A percentile compares a stretch with the other conserved stretches of the same genome.
These are phyloP conservation scores for Neohortaea acidophila DNA, from an alignment of 495 filamentous ascomycete genomes.

Conservation along the genomic window DNA sequence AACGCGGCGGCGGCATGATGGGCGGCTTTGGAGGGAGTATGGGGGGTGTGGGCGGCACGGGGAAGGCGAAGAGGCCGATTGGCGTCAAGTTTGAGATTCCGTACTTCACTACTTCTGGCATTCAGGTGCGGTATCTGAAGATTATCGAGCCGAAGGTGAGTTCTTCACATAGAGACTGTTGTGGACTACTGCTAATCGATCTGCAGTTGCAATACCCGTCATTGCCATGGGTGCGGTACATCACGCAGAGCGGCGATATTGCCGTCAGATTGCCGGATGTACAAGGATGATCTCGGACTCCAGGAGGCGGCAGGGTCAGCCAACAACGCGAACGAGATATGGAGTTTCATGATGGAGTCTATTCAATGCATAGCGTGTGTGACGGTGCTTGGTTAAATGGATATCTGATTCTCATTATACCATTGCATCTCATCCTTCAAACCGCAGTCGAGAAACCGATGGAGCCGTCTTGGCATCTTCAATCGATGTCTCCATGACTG, in stretches of 20 bases:
- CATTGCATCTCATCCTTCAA: not conserved
- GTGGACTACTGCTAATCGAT: no score
- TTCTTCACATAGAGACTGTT: slow-evolving; percentile 3
- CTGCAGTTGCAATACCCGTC: slow-evolving; percentile 68
- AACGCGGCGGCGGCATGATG: slow-evolving; percentile 90
- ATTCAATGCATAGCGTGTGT: not conserved
- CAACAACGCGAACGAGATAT: not conserved
- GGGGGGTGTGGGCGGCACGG: slow-evolving; percentile 46
- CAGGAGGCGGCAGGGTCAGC: no score
- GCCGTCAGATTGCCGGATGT: slow-evolving; percentile 83
- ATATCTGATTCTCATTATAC: not conserved
- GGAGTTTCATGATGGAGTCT: not conserved
- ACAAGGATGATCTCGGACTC: slow-evolving; percentile 12
- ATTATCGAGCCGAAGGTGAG: slow-evolving; percentile 96
- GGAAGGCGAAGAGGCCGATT: slow-evolving; percentile 88
- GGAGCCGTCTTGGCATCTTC: no score
- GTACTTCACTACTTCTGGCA: slow-evolving; percentile 97
- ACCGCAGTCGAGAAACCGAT: not conserved
- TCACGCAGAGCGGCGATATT: slow-evolving; percentile 92
- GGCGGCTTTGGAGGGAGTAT: slow-evolving; percentile 89
- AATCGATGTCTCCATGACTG: no score
- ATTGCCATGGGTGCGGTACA: slow-evolving; percentile 97
- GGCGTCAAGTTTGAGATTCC: slow-evolving; percentile 99
- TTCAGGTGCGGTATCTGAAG: slow-evolving; percentile 96
- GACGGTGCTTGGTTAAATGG: not conserved